Evolutionary conservation across 768 basidiomycete species (phyloP).

Genomic region (Tricholomella constricta): DNA sequence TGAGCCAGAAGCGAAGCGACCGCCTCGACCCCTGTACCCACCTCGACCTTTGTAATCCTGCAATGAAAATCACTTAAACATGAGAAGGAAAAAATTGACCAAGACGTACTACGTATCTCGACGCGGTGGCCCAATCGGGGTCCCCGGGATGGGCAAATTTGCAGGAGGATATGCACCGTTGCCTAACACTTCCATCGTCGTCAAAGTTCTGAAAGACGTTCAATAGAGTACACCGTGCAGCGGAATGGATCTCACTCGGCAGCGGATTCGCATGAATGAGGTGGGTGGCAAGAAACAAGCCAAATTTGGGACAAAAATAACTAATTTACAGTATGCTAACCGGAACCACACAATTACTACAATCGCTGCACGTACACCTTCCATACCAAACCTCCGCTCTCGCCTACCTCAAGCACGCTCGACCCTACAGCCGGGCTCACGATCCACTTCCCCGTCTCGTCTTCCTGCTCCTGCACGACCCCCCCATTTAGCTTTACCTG

Average conservation of each 20-base stretch:
- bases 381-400: conserved; percentile 69
- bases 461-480: conserved; percentile 45
- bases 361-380: conserved; percentile 63
- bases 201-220: conserved; percentile 21
- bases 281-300: not conserved
- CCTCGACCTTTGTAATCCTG: not conserved
- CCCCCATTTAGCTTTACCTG: conserved; percentile 68
- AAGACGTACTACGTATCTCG: not conserved
- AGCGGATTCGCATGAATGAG: conserved; percentile 10
- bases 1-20: not conserved
- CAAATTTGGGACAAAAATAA: conserved; percentile 2
- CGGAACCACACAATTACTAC: not conserved
- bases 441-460: conserved; percentile 58
- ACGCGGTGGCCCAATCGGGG: conserved; percentile 21
- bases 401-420: conserved; percentile 72
- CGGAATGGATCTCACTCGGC: conserved; percentile 14
- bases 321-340: conserved; percentile 14
- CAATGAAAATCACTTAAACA: not conserved
- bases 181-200: conserved; percentile 19
- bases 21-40: not conserved
- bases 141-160: conserved; percentile 27
- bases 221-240: not conserved
- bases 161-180: conserved; percentile 20
- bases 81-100: not conserved
- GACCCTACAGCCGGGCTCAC: conserved; percentile 58